Percentiles rank a stretch among this genome's conserved stretches.
phyloP scores from a whole-genome alignment of 768 basidiomycete genomes.

The Tricholoma furcatifolium region DNA sequence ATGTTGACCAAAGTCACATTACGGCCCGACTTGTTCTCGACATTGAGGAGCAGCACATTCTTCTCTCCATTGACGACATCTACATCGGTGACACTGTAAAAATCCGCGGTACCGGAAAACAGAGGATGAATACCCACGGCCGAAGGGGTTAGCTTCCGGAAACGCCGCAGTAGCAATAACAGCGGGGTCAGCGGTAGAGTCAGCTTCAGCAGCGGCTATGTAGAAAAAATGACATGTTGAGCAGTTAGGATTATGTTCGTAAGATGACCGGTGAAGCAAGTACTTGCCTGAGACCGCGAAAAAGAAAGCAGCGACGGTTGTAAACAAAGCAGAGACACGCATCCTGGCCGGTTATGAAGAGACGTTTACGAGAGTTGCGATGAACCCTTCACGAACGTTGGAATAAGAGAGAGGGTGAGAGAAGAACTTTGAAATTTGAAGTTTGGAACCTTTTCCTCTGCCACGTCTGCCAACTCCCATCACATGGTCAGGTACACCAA shows the following conservation, averaged over 20 bases:
- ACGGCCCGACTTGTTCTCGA: slow-evolving; percentile 76
- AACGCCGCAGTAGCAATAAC: slow-evolving; percentile 56
- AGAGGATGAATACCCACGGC: slow-evolving; percentile 50
- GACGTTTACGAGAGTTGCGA: not conserved
- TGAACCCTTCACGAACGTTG: not conserved
- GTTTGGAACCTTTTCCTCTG: slow-evolving; percentile 2
- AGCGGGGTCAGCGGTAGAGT: slow-evolving; percentile 48
- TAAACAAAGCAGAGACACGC: slow-evolving; percentile 18
- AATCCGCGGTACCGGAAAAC: not conserved
- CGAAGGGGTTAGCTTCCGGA: slow-evolving; percentile 71
- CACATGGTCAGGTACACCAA: slow-evolving; percentile 5
- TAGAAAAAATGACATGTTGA: not conserved
- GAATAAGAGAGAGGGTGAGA: not conserved
- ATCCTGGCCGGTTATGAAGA: slow-evolving; percentile 9
- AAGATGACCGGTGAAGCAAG: slow-evolving; percentile 6
- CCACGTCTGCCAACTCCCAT: slow-evolving; percentile 15
- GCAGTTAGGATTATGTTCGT: not conserved
- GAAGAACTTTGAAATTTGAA: not conserved
- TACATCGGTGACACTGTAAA: slow-evolving; percentile 29
- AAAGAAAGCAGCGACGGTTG: slow-evolving; percentile 11
- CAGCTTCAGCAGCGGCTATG: slow-evolving; percentile 24
- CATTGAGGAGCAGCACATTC: slow-evolving; percentile 59
- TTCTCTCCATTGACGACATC: slow-evolving; percentile 84
- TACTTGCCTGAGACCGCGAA: slow-evolving; percentile 20
- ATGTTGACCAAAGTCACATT: slow-evolving; percentile 68